Evolutionary conservation across 163 green algal genomes (phyloP), one percentile per base, ranked within the genome.

Genomic region (Volvox carteri): DNA sequence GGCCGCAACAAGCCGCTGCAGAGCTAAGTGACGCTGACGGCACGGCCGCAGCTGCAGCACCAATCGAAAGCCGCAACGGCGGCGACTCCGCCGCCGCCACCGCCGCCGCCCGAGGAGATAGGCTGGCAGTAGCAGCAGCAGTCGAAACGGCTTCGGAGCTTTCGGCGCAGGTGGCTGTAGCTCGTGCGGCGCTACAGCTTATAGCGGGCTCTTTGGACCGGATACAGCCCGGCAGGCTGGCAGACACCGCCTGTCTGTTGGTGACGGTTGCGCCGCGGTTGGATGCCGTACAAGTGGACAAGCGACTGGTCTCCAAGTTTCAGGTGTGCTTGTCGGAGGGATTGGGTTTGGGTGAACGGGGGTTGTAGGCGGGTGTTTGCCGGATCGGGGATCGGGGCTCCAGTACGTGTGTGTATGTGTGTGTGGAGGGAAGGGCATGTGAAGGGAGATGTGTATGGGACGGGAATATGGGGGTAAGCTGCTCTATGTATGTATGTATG

Each of bases 211-310:
- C 23, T 33, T 21, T 72, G 48, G 81, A 44, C 6, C 46, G 65
- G 23, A 42, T 87, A 65, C 65, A 56, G 35, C 81, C 81, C 1
- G 81, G 41, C 12, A 70, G 81, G 46, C 65, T 87, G 65, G 81
- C 67, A 23, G 65, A 79, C 35, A 50, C 81, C 2, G 65, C 9
- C 30, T 28, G 42, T 21, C 46, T 72, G 81, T 23, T 87, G 62
- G 65, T 41, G 65, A 39, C 5, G 65, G 18, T 72, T 39, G 81
- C 42, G 33, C 81, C 81, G 81, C 25, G 14, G 30, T 28, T 60
- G 65, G 58, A 42, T 41, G 56, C 37, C 48, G 48, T 70, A n/a
- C 8, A 54, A 44, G 30, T 54, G 62, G 62, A 52, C 25, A 30
- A 76, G 62, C 42, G 52, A 19, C 8, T 78, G 44, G n/a, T 75